Conservation (phyloP, 164 flowering plant genomes). For the Kalanchoe fedtschenkoi region DNA sequence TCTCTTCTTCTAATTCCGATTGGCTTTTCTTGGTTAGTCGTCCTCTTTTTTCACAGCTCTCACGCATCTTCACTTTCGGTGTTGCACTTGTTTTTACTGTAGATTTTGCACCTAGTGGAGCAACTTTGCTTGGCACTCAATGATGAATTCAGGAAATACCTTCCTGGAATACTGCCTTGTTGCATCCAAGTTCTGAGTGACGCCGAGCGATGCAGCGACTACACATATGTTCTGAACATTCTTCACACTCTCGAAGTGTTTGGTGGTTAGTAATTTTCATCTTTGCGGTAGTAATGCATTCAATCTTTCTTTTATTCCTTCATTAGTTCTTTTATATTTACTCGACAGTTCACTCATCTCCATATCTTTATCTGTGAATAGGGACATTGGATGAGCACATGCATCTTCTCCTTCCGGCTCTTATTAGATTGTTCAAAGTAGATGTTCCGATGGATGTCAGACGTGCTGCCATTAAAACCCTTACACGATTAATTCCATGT, state of each 20-base stretch:
- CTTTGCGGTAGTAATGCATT: not conserved
- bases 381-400: slow-evolving; percentile 98
- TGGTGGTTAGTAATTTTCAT: too few species aligned
- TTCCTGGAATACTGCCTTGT: slow-evolving; percentile 78
- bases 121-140: slow-evolving; percentile 97
- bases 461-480: slow-evolving; percentile 82
- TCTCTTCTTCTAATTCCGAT: not conserved
- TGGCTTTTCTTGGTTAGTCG: not conserved
- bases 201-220: slow-evolving; percentile 21
- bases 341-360: not conserved
- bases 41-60: not conserved
- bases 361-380: slow-evolving; percentile 11
- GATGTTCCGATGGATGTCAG: slow-evolving; percentile 79
- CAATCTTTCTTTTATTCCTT: not conserved
- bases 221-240: too few species aligned
- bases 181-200: slow-evolving; percentile 96
- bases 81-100: not conserved
- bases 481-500: slow-evolving; percentile 79
- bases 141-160: slow-evolving; percentile 84
- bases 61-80: not conserved
- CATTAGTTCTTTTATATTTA: not conserved
- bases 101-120: slow-evolving; percentile 91
- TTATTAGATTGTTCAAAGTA: slow-evolving; percentile 80
- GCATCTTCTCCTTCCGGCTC: slow-evolving; percentile 97
- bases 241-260: too few species aligned